These are phyloP conservation scores for Xylaria bambusicola DNA, from an alignment of 495 filamentous ascomycete genomes.

Conservation along the genomic window DNA sequence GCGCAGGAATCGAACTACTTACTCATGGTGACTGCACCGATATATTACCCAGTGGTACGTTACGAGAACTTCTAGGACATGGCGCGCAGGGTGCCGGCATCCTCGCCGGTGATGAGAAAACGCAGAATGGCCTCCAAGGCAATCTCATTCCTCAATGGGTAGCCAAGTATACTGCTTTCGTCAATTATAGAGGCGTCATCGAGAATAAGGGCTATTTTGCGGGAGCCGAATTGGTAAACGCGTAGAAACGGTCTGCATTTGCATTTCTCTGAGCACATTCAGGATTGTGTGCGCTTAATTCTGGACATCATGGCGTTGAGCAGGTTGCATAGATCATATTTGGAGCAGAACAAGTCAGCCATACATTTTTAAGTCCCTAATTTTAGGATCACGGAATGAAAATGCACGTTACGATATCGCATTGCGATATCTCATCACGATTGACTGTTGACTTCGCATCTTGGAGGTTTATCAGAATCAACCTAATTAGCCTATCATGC, in stretches of 20 bases:
- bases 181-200: slow-evolving; percentile 91
- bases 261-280: not conserved
- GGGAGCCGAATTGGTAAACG: slow-evolving; percentile 63
- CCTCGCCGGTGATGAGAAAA: slow-evolving; percentile 53
- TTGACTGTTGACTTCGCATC: not conserved
- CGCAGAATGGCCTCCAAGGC: slow-evolving; percentile 61
- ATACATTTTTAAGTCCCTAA: not conserved
- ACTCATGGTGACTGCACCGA: slow-evolving; percentile 95
- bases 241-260: slow-evolving; percentile 17
- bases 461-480: slow-evolving; percentile 37
- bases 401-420: no score
- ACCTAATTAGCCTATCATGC: slow-evolving; percentile 85
- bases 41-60: slow-evolving; percentile 80
- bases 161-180: slow-evolving; percentile 97
- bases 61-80: slow-evolving; percentile 77
- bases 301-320: slow-evolving; percentile 7
- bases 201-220: slow-evolving; percentile 99
- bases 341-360: slow-evolving; percentile 4
- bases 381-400: not conserved
- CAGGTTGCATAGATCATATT: slow-evolving; percentile 12
- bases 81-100: slow-evolving; percentile 66
- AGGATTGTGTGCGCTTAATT: slow-evolving; percentile 1
- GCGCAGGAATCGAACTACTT: slow-evolving; percentile 80
- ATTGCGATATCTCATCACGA: slow-evolving; percentile 17
- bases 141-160: slow-evolving; percentile 90